These are phyloP conservation scores for Yamadazyma tumulicola DNA, from an alignment of 805 yeast species.

Conservation along the genomic window DNA sequence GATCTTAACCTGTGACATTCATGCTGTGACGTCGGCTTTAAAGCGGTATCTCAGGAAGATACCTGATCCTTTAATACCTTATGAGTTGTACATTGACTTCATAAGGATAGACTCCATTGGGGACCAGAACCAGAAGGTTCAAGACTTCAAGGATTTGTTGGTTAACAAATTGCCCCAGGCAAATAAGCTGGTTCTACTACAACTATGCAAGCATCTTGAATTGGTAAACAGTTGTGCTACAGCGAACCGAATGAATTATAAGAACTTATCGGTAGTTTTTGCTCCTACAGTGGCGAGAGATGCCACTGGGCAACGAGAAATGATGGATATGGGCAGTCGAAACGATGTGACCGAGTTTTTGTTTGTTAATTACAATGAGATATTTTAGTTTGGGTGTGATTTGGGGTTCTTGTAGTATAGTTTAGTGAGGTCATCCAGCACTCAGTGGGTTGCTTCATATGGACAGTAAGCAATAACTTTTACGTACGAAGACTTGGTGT, in stretches of 20 bases:
- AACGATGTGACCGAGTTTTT: conserved; percentile 76
- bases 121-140: conserved; percentile 28
- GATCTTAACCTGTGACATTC: conserved; percentile 58
- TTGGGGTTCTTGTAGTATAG: too few relatives aligned
- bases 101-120: conserved; percentile 42
- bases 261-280: conserved; percentile 85
- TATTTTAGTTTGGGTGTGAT: too few relatives aligned
- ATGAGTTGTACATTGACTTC: conserved; percentile 60
- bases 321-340: conserved; percentile 77
- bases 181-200: conserved; percentile 55
- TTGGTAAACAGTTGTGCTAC: conserved; percentile 51
- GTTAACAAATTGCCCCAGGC: conserved; percentile 60
- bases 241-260: conserved; percentile 75
- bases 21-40: conserved; percentile 81
- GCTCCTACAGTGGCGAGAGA: conserved; percentile 91
- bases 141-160: conserved; percentile 41
- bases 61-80: conserved; percentile 82
- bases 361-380: conserved; percentile 39
- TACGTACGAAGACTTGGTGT: too few relatives aligned
- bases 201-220: conserved; percentile 62
- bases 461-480: too few relatives aligned
- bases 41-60: conserved; percentile 83
- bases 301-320: conserved; percentile 72
- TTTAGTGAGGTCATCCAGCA: too few relatives aligned
- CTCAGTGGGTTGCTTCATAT: too few relatives aligned